phyloP scores from a whole-genome alignment of 73 alveolate genomes.

The Tetrahymena malaccensis region DNA sequence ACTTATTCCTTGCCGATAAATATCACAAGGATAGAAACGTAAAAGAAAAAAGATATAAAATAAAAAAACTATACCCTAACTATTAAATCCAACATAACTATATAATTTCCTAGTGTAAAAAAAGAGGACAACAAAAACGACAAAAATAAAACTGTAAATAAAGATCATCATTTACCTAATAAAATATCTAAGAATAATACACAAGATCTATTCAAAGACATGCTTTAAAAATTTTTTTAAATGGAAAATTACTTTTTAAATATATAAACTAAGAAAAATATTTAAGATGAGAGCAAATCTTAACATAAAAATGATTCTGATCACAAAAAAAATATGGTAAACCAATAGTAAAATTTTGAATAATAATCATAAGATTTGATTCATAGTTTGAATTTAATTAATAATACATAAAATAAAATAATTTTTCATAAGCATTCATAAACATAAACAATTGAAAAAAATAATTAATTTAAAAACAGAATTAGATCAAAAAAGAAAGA shows the following conservation, averaged over 20 bases:
- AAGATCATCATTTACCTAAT: neutral
- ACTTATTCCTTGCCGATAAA: neutral
- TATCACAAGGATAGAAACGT: neutral
- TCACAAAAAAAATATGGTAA: neutral
- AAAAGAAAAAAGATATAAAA: neutral
- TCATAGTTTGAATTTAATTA: neutral
- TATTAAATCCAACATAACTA: neutral
- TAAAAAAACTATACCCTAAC: neutral
- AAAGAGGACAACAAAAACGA: neutral
- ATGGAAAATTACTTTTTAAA: neutral
- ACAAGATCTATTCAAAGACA: neutral
- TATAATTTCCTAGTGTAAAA: neutral
- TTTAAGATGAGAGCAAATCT: too few relatives aligned
- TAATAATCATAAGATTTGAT: neutral
- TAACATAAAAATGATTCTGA: neutral
- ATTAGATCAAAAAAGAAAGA: too few relatives aligned
- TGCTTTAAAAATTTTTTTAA: too few relatives aligned
- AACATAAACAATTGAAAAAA: neutral
- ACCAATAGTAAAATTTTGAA: too few relatives aligned
- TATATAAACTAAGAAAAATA: neutral
- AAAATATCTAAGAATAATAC: neutral
- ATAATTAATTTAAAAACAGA: neutral
- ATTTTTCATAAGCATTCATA: neutral
- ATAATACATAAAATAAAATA: too few relatives aligned
- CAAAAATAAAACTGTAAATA: neutral